Evolutionary conservation across 208 protist species (phyloP).

Genomic region (Perkinsela sp.): DNA sequence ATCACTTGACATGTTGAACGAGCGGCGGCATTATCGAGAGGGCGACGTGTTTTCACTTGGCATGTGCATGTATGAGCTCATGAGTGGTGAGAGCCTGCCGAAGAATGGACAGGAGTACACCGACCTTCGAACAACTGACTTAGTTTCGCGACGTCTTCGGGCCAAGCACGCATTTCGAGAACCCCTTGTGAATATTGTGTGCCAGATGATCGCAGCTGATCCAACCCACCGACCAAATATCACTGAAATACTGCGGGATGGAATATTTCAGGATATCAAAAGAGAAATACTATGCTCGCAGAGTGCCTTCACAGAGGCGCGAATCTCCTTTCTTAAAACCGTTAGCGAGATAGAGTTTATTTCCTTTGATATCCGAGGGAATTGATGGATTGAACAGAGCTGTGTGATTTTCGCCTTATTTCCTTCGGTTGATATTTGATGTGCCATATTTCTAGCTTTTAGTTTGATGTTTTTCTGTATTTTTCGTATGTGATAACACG

Average conservation of each 20-base stretch:
- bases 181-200: neutral
- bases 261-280: neutral
- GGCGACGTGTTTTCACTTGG: conserved; percentile 67
- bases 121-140: conserved; percentile 12
- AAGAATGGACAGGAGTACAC: conserved; percentile 28
- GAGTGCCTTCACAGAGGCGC: no score
- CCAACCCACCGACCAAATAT: neutral
- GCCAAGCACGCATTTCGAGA: neutral
- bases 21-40: conserved; percentile 30
- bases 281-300: no score
- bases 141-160: neutral
- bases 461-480: no score
- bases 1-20: conserved; percentile 61
- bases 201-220: neutral
- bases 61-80: conserved; percentile 59
- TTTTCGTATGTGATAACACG: no score
- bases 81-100: conserved; percentile 32
- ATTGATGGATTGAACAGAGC: no score
- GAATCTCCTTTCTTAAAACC: no score
- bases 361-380: no score
- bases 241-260: neutral
- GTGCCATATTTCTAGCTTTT: no score
- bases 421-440: no score
- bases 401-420: no score
- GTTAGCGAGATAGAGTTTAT: no score